These are phyloP conservation scores for Flueggea neowawraea DNA, from an alignment of 441 rosid genomes.

Conservation along the genomic window DNA sequence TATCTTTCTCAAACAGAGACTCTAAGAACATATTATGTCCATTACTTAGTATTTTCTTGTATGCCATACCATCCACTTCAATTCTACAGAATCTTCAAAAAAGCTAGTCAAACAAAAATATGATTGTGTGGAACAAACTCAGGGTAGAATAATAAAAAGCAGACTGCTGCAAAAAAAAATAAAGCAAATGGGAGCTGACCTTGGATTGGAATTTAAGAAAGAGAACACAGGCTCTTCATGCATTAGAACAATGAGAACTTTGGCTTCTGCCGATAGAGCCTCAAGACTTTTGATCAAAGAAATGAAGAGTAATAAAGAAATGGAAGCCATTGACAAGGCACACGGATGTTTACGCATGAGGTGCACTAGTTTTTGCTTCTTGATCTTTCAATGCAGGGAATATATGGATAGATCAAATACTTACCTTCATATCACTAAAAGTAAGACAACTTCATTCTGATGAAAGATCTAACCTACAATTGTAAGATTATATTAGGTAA, in stretches of 20 bases:
- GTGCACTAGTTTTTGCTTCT: no score
- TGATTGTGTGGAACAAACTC: no score
- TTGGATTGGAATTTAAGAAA: constrained; percentile 13
- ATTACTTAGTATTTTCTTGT: constrained; percentile 25
- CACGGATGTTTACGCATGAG: no score
- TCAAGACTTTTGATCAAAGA: constrained; percentile 9
- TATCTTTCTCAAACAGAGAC: constrained; percentile 28
- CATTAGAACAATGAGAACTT: constrained; percentile 39
- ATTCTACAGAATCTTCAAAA: constrained; percentile 9
- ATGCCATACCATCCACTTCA: constrained; percentile 16
- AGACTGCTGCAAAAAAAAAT: background rate
- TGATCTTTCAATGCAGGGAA: no score
- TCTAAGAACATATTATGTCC: constrained; percentile 38
- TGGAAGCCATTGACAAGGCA: constrained; percentile 17
- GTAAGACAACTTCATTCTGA: background rate
- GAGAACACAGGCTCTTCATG: constrained; percentile 33
- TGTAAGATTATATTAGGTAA: no score
- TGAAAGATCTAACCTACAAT: no score
- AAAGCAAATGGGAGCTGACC: constrained; percentile 8
- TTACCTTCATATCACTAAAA: background rate
- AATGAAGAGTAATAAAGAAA: constrained; percentile 11
- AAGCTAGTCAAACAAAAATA: no score
- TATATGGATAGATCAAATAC: no score
- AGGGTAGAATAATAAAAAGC: background rate
- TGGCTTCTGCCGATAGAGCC: constrained; percentile 21